phyloP scores from a whole-genome alignment of 768 basidiomycete genomes.

The Russula sp. region DNA sequence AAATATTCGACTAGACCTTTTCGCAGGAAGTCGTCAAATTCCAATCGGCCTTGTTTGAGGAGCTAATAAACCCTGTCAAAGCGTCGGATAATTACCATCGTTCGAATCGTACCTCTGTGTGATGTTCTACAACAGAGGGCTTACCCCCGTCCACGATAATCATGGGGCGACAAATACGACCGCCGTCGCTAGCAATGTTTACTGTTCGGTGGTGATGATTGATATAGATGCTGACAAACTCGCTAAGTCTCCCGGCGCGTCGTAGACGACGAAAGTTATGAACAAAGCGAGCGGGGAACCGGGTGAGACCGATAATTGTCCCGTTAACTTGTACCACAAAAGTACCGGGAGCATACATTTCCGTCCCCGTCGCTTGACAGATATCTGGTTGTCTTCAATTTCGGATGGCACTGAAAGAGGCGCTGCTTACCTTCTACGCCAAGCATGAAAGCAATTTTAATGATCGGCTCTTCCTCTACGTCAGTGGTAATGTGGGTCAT shows the following conservation, averaged over 20 bases:
- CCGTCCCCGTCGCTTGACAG: conserved; percentile 83
- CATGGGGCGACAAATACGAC: conserved; percentile 94
- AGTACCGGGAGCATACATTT: conserved; percentile 90
- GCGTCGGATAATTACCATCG: neutral
- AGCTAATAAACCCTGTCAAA: conserved; percentile 40
- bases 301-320: conserved; percentile 88
- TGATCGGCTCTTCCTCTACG: conserved; percentile 92
- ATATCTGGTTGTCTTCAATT: conserved; percentile 57
- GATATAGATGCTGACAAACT: conserved; percentile 95
- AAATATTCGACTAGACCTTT: conserved; percentile 95
- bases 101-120: conserved; percentile 56
- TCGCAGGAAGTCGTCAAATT: conserved; percentile 91
- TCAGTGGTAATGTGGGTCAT: conserved; percentile 99
- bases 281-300: conserved; percentile 81
- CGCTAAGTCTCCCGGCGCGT: conserved; percentile 85
- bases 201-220: conserved; percentile 94
- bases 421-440: conserved; percentile 80
- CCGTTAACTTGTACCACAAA: conserved; percentile 98
- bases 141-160: conserved; percentile 88
- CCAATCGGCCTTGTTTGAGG: conserved; percentile 69
- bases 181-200: conserved; percentile 95
- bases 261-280: conserved; percentile 86
- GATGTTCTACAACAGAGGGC: conserved; percentile 71
- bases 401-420: neutral
- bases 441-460: conserved; percentile 86